Conservation (phyloP, 768 basidiomycete species). For the Lactarius psammicola region DNA sequence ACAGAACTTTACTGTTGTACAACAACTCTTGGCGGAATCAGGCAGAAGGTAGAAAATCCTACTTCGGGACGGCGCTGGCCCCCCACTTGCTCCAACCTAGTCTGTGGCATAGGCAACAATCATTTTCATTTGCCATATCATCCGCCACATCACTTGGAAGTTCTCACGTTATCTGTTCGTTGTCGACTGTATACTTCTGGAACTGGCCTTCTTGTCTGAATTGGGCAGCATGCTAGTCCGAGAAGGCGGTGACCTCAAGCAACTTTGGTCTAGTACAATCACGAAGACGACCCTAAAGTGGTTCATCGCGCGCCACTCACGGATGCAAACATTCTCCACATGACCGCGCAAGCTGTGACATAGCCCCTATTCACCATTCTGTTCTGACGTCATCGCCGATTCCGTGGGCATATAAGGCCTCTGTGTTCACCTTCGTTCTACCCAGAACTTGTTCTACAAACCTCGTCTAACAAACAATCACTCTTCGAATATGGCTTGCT, state of each 20-base stretch:
- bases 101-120: too few relatives aligned
- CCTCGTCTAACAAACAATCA: not conserved
- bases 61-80: not conserved
- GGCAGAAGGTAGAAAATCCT: constrained; percentile 1
- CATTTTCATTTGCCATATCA: too few relatives aligned
- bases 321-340: not conserved
- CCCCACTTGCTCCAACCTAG: too few relatives aligned
- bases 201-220: too few relatives aligned
- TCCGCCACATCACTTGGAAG: not conserved
- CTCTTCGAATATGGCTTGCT: constrained; percentile 17
- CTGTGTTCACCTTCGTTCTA: too few relatives aligned
- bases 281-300: not conserved
- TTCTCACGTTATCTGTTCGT: not conserved
- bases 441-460: not conserved
- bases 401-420: constrained; percentile 7
- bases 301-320: not conserved
- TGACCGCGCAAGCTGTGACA: not conserved
- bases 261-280: not conserved
- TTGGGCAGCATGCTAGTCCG: not conserved
- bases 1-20: not conserved
- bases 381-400: not conserved
- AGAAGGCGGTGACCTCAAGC: not conserved
- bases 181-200: too few relatives aligned
- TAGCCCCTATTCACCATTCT: not conserved
- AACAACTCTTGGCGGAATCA: not conserved